phyloP scores from a whole-genome alignment of 805 yeast species.

The Schwanniomyces pseudopolymorphus region DNA sequence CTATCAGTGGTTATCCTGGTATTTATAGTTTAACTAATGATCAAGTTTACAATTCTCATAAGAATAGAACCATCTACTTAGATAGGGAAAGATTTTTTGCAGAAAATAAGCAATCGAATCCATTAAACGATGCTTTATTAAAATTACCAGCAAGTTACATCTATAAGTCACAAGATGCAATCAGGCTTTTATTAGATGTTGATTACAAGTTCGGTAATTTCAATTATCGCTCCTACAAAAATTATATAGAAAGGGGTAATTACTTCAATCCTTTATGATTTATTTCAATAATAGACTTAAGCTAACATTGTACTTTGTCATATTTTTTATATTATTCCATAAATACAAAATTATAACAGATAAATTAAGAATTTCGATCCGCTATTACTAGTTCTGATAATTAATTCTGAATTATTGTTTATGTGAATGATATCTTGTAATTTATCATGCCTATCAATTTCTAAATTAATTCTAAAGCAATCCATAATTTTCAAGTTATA shows the following conservation, averaged over 20 bases:
- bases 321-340: background rate
- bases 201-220: constrained; percentile 62
- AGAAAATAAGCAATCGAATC: constrained; percentile 28
- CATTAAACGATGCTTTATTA: constrained; percentile 38
- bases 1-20: constrained; percentile 46
- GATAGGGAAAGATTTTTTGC: constrained; percentile 35
- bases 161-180: constrained; percentile 60
- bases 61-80: constrained; percentile 34
- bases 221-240: constrained; percentile 47
- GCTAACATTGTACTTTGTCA: background rate
- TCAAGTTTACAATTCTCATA: constrained; percentile 43
- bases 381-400: background rate
- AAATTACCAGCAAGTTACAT: constrained; percentile 44
- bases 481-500: constrained; percentile 2
- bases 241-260: constrained; percentile 24
- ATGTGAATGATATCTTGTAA: background rate
- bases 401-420: background rate
- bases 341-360: background rate
- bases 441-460: background rate
- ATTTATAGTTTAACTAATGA: constrained; percentile 45
- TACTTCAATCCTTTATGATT: background rate
- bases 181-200: constrained; percentile 60
- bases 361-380: constrained; percentile 3
- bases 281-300: background rate
- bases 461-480: background rate